phyloP scores from a whole-genome alignment of 2,329 filamentous ascomycete genomes.

The Pseudopithomyces chartarum region DNA sequence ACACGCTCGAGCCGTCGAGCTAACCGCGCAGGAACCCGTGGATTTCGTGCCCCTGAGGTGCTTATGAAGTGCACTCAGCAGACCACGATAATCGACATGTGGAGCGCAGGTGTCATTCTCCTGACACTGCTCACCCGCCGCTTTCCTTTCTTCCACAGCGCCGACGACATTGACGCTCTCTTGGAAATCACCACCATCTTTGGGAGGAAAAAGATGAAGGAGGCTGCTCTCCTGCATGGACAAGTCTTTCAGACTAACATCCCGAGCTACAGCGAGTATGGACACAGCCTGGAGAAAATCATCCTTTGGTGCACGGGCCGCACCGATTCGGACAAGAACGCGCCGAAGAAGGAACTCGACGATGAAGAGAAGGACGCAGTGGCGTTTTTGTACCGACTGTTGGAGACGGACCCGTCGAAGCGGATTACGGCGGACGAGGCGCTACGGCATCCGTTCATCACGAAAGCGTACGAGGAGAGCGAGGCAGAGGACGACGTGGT shows the following conservation, averaged over 20 bases:
- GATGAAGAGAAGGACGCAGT: conserved; percentile 75
- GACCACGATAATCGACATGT: conserved; percentile 90
- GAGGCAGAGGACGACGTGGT: conserved; percentile 42
- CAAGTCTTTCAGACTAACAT: conserved; percentile 92
- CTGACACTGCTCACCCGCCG: conserved; percentile 90
- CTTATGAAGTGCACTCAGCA: conserved; percentile 97
- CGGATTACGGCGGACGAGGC: conserved; percentile 78
- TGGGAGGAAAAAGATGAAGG: conserved; percentile 81
- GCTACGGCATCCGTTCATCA: conserved; percentile 72
- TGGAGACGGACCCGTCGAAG: conserved; percentile 76
- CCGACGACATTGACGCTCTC: conserved; percentile 97
- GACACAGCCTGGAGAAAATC: conserved; percentile 90
- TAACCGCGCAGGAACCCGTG: conserved; percentile 91
- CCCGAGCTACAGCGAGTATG: conserved; percentile 82
- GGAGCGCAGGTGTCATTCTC: conserved; percentile 96
- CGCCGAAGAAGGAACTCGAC: conserved; percentile 57
- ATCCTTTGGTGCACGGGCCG: conserved; percentile 92
- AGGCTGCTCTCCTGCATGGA: conserved; percentile 81
- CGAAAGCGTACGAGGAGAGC: conserved; percentile 33
- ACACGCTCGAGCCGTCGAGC: conserved; percentile 85
- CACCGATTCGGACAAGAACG: conserved; percentile 60
- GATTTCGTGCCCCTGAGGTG: conserved; percentile 95
- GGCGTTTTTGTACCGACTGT: conserved; percentile 71
- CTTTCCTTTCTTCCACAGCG: conserved; percentile 98
- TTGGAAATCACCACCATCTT: conserved; percentile 98